Evolutionary conservation across 2,329 filamentous ascomycete genomes (phyloP), one percentile per base, ranked within the genome.

Genomic region (Pyricularia grisea): DNA sequence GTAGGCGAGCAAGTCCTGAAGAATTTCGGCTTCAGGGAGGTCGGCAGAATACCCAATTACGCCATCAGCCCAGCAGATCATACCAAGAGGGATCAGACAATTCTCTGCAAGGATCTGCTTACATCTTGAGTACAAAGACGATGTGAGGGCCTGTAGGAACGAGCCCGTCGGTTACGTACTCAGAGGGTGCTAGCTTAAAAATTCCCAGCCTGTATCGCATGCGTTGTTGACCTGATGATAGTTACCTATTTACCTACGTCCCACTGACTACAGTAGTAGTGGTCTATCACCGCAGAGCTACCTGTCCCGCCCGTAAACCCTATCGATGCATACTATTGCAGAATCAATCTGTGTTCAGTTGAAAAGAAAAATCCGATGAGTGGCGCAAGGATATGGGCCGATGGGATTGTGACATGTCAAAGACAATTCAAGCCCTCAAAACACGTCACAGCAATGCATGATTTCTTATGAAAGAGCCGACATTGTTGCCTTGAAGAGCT

Each of bases 81-180:
- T 23, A 63, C 20, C 27, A 75, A 85, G 68, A 82, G 81, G 71
- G 83, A 83, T 71, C 83, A 82, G 68, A 81, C 83, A 0, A 86
- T 88, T 72, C 87, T 88, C 73, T 89, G 88, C 76, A 89, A 88
- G 76, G 81, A 86, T 69, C 77, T 89, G 65, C 27, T 61, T 31
- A 28, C 17, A 4, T 31, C 63, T 36, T 65, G 63, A 65, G 17
- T 17, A n/a, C 27, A 64, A n/a, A 12, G n/a, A 17, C 23, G 9
- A 61, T 28, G 58, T 25, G 11, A 25, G 23, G n/a, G 25, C 12
- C 12, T 14, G 10, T 61, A n/a, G n/a, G 23, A 23, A 28, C 10
- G 58, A 61, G 11, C 12, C 23, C n/a, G 28, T 28, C 27, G 58
- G 58, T 12, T 23, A 27, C 23, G 10, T 61, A 12, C 10, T 4